Evolutionary conservation across 495 filamentous ascomycete genomes (phyloP), one percentile per base, ranked within the genome.

Genomic region (Viridothelium virens): DNA sequence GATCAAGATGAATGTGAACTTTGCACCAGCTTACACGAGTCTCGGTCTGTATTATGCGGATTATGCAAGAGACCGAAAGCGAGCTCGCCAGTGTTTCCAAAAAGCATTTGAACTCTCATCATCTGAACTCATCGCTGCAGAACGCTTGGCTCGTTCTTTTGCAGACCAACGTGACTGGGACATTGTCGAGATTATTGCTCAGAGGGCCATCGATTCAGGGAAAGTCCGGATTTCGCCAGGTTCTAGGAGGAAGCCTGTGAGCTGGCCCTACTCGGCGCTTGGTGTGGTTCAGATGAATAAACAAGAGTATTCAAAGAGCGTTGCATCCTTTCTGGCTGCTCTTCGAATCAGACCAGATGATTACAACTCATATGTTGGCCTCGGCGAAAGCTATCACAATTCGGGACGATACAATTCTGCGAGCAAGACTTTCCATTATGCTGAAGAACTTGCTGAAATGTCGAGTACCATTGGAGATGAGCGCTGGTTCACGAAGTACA

Each of bases 261-360:
- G 94, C 78, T 99, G 94, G 94, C 94, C 94, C 9, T 92, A 90
- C 71, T 91, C 92, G n/a, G 92, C 95, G 1, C 81, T 99, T 2
- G 94, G 94, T 41, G 89, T 96, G n/a, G 94, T 95, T 0, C 91
- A 97, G 75, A 84, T 96, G 67, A 99, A 97, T 74, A 91, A 89
- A 68, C 92, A 96, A 74, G 91, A 97, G 50, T 96, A 93, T 71
- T 69, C 82, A 64, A 88, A 91, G 73, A 91, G 91, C 37, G 90
- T 96, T 62, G 85, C 91, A 25, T 95, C 92, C 0, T 99, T 96
- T 74, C 91, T 97, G 71, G 84, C 89, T 9, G 92, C 94, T n/a
- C 80, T 97, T 16, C 80, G 93, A 61, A 88, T 92, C 47, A 82
- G 87, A 4, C 91, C 93, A 2, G 78, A 84, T 47, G 91, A 96